These are phyloP conservation scores for Stellera chamaejasme DNA, from an alignment of 345 rosid species.

Conservation along the genomic window DNA sequence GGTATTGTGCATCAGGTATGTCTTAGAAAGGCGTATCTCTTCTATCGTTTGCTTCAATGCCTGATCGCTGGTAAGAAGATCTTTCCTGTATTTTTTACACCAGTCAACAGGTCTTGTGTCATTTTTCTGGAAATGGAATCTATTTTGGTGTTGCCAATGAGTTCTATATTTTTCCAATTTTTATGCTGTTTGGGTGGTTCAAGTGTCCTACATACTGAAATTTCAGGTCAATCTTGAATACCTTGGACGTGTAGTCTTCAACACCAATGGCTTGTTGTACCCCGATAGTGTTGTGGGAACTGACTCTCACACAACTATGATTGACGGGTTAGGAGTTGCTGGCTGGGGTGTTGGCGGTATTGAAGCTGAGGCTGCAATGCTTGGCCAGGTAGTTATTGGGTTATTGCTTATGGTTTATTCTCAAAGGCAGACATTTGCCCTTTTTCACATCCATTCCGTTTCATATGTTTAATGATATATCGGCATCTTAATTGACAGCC, in stretches of 20 bases:
- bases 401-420: neutral
- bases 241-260: slow-evolving; percentile 96
- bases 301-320: slow-evolving; percentile 99
- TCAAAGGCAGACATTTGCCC: neutral
- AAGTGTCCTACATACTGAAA: slow-evolving; percentile 13
- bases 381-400: slow-evolving; percentile 70
- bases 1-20: slow-evolving; percentile 99
- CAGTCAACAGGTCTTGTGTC: too few species aligned
- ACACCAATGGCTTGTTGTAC: slow-evolving; percentile 61
- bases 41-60: too few species aligned
- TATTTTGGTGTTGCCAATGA: neutral
- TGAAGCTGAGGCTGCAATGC: slow-evolving; percentile 99
- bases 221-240: slow-evolving; percentile 95
- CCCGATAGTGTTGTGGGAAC: slow-evolving; percentile 99
- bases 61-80: too few species aligned
- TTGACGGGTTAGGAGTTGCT: slow-evolving; percentile 98
- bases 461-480: neutral
- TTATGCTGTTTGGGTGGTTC: neutral
- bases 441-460: neutral
- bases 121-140: too few species aligned
- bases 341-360: slow-evolving; percentile 99
- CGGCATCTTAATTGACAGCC: slow-evolving; percentile 42
- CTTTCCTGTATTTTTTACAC: too few species aligned
- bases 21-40: slow-evolving; percentile 5
- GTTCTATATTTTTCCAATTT: neutral